phyloP scores from a whole-genome alignment of 352 stramenopile species.

The Phytopythium delawarense region DNA sequence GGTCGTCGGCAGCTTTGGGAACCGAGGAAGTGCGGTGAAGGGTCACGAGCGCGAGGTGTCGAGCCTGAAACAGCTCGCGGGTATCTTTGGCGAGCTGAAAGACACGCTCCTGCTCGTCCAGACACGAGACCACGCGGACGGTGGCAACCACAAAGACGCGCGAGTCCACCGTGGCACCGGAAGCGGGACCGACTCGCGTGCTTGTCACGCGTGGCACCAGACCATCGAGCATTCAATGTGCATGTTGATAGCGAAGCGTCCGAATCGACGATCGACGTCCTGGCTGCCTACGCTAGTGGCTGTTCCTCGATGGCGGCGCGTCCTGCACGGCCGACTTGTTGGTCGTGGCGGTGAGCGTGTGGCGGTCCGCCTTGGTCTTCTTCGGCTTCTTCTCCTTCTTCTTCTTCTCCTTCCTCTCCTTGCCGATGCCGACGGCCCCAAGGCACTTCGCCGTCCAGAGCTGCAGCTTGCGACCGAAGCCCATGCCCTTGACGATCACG shows the following conservation, averaged over 20 bases:
- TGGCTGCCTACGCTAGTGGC: not conserved
- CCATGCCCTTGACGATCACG: slow-evolving; percentile 52
- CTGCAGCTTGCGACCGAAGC: slow-evolving; percentile 24
- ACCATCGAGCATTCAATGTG: not conserved
- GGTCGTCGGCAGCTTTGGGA: not conserved
- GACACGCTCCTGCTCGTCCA: not conserved
- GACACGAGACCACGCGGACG: not conserved
- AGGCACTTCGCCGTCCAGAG: slow-evolving; percentile 23
- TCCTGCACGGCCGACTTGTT: slow-evolving; percentile 5
- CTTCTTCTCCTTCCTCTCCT: slow-evolving; percentile 3
- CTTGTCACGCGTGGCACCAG: not conserved
- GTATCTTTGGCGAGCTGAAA: not conserved
- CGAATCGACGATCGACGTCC: not conserved
- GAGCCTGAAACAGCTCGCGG: not conserved
- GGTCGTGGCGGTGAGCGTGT: not conserved
- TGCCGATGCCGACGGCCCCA: slow-evolving; percentile 17
- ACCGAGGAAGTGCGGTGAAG: not conserved
- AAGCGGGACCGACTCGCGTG: not conserved
- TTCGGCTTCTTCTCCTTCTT: not conserved
- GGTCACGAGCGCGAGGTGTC: not conserved
- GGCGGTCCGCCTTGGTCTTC: not conserved
- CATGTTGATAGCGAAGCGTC: not conserved
- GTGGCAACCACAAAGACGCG: not conserved
- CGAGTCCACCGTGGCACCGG: not conserved
- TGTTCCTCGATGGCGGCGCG: not conserved